These are phyloP conservation scores for Cadophora malorum DNA, from an alignment of 2,329 filamentous ascomycete genomes.

Conservation along the genomic window DNA sequence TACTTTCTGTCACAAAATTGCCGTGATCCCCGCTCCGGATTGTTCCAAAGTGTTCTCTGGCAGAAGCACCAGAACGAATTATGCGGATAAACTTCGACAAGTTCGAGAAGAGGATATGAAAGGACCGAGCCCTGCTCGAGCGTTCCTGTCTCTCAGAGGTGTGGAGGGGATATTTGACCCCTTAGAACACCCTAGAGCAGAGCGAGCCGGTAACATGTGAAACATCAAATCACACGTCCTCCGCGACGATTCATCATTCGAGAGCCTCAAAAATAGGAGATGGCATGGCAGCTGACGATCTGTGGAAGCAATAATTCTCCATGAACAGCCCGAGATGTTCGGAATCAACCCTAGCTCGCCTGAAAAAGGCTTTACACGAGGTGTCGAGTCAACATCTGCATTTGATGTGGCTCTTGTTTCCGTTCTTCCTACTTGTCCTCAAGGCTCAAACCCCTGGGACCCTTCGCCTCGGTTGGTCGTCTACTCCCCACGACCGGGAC, in stretches of 20 bases:
- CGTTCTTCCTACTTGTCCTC: neutral
- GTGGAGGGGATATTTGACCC: slow-evolving; percentile 1
- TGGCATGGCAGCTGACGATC: slow-evolving; percentile 7
- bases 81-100: slow-evolving; percentile 29
- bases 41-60: slow-evolving; percentile 8
- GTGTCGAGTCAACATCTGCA: slow-evolving; percentile 4
- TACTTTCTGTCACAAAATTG: neutral
- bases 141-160: neutral
- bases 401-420: neutral
- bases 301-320: slow-evolving; percentile 13
- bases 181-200: neutral
- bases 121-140: slow-evolving; percentile 30
- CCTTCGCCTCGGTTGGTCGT: neutral
- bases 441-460: neutral
- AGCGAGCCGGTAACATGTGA: slow-evolving; percentile 30
- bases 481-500: neutral
- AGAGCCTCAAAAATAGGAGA: slow-evolving; percentile 29
- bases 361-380: neutral
- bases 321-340: slow-evolving; percentile 5
- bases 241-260: slow-evolving; percentile 28
- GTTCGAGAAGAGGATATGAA: slow-evolving; percentile 25
- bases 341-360: neutral
- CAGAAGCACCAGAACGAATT: neutral
- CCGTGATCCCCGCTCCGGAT: neutral
- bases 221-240: slow-evolving; percentile 30